A percentile compares a stretch with the other conserved stretches of the same genome.
phyloP scores from a whole-genome alignment of 2,329 filamentous ascomycete genomes.

The Ophiostoma perfectum region DNA sequence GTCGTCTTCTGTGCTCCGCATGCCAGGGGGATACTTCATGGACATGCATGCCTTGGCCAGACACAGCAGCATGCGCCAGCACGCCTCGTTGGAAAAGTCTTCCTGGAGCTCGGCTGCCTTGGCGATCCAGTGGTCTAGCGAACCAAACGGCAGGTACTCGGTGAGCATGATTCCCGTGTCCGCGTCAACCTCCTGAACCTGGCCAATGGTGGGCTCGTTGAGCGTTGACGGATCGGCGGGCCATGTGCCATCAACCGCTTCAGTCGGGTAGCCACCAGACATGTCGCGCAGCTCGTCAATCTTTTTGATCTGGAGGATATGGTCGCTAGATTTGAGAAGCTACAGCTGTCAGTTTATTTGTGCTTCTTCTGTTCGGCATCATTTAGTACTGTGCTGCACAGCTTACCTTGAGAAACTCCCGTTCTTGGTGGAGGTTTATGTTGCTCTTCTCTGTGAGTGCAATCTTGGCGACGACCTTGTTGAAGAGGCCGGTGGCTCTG shows the following conservation, averaged over 20 bases:
- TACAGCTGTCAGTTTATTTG: background rate
- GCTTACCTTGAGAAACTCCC: constrained; percentile 13
- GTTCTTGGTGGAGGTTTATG: constrained; percentile 8
- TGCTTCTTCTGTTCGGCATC: too few species aligned
- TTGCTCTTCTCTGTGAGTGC: background rate
- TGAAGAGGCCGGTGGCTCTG: constrained; percentile 13
- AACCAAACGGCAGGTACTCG: constrained; percentile 21
- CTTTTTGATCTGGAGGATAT: constrained; percentile 19
- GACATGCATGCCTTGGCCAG: constrained; percentile 25
- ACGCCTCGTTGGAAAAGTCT: constrained; percentile 10
- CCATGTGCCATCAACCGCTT: constrained; percentile 10
- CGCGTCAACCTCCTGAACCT: background rate
- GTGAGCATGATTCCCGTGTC: constrained; percentile 20
- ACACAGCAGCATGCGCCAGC: constrained; percentile 26
- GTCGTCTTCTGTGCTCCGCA: background rate
- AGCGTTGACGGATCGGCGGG: constrained; percentile 8
- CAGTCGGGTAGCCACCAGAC: constrained; percentile 10
- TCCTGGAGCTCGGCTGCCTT: background rate
- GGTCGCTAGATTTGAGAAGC: constrained; percentile 15
- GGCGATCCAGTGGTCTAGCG: constrained; percentile 23
- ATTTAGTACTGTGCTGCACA: background rate
- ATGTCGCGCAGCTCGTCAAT: constrained; percentile 16
- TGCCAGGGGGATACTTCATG: constrained; percentile 22
- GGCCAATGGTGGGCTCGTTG: background rate
- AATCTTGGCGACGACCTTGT: constrained; percentile 25